These are phyloP conservation scores for Trichothecium roseum DNA, from an alignment of 2,329 filamentous ascomycete species.

Conservation along the genomic window DNA sequence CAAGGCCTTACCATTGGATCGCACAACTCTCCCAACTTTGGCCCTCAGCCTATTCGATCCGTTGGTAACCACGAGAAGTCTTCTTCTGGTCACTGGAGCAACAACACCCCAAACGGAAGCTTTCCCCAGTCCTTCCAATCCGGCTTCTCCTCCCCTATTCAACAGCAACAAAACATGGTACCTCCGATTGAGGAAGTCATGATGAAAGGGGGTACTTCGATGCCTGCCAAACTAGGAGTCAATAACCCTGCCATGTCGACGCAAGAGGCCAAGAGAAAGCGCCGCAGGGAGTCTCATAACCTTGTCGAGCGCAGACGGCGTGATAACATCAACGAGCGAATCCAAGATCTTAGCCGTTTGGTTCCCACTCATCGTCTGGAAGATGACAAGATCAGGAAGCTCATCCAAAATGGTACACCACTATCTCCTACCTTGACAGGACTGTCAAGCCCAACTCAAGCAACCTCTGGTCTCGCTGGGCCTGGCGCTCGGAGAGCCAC, in stretches of 20 bases:
- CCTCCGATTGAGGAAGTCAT: slow-evolving; percentile 78
- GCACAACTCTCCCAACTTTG: slow-evolving; percentile 61
- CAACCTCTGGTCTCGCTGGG: slow-evolving; percentile 80
- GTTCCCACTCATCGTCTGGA: slow-evolving; percentile 88
- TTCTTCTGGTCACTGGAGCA: slow-evolving; percentile 71
- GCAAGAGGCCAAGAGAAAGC: slow-evolving; percentile 87
- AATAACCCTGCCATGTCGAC: slow-evolving; percentile 50
- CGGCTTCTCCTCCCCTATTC: slow-evolving; percentile 74
- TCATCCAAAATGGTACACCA: slow-evolving; percentile 84
- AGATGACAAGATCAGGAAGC: slow-evolving; percentile 93
- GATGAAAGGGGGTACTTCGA: slow-evolving; percentile 76
- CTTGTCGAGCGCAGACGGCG: slow-evolving; percentile 87
- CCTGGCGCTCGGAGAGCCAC: slow-evolving; percentile 73
- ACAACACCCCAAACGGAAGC: slow-evolving; percentile 69
- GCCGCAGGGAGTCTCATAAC: slow-evolving; percentile 90
- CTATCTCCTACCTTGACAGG: slow-evolving; percentile 73
- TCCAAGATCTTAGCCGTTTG: slow-evolving; percentile 89
- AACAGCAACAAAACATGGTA: slow-evolving; percentile 52
- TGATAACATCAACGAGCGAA: slow-evolving; percentile 98
- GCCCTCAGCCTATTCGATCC: slow-evolving; percentile 67
- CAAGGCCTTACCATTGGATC: slow-evolving; percentile 58
- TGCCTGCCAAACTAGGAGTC: slow-evolving; percentile 72
- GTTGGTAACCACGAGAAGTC: slow-evolving; percentile 67
- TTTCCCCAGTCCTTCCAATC: slow-evolving; percentile 81
- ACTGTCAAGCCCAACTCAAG: slow-evolving; percentile 57